A percentile compares a stretch with the other conserved stretches of the same genome.
Conservation (phyloP, 2,329 filamentous ascomycete species). For the Fonsecaea nubica region DNA sequence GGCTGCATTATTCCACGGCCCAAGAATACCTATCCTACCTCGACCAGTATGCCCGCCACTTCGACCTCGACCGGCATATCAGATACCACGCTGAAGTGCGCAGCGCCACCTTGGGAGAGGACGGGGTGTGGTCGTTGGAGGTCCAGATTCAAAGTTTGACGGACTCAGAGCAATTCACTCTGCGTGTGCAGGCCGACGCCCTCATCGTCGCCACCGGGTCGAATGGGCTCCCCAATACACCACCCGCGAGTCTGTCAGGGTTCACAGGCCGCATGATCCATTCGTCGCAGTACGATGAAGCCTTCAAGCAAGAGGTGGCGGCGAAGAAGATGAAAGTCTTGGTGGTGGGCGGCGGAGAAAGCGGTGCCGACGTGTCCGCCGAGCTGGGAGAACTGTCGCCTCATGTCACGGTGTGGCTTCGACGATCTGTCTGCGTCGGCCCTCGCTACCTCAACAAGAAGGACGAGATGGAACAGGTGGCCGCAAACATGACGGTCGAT, state of each 20-base stretch:
- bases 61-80: slow-evolving; percentile 22
- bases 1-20: slow-evolving; percentile 23
- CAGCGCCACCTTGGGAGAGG: slow-evolving; percentile 12
- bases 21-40: slow-evolving; percentile 28
- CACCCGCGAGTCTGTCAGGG: slow-evolving; percentile 10
- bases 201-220: slow-evolving; percentile 27
- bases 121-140: slow-evolving; percentile 22
- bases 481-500: slow-evolving; percentile 19
- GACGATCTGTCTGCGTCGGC: slow-evolving; percentile 23
- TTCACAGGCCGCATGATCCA: slow-evolving; percentile 20
- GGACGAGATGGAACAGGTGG: slow-evolving; percentile 25
- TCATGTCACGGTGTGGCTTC: slow-evolving; percentile 27
- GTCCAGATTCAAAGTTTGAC: not conserved
- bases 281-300: slow-evolving; percentile 23
- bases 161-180: not conserved
- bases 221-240: slow-evolving; percentile 15
- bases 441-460: slow-evolving; percentile 21
- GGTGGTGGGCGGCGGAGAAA: slow-evolving; percentile 29
- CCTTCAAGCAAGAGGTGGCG: slow-evolving; percentile 19
- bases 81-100: slow-evolving; percentile 12
- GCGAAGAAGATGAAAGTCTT: slow-evolving; percentile 19
- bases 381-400: slow-evolving; percentile 27
- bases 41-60: slow-evolving; percentile 22
- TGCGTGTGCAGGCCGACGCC: slow-evolving; percentile 14
- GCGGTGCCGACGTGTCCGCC: slow-evolving; percentile 26